These are phyloP conservation scores for Selaginella moellendorffii DNA, from an alignment of 75 land plant genomes.

Conservation along the genomic window DNA sequence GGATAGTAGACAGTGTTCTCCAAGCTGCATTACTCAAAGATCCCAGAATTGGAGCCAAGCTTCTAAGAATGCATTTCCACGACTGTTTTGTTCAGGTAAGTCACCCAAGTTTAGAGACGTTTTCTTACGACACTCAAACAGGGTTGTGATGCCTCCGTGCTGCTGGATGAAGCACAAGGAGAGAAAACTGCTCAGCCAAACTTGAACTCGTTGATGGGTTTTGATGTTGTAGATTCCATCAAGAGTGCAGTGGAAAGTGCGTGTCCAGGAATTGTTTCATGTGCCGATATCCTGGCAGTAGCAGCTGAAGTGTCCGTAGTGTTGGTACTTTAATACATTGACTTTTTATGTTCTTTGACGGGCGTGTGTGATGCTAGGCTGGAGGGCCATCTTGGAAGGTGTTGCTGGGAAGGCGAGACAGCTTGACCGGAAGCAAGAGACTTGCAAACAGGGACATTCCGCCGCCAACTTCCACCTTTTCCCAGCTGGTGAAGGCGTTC, in stretches of 20 bases:
- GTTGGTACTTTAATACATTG: not conserved
- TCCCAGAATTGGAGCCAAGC: not conserved
- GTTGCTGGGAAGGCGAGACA: conserved; percentile 1
- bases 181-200: not conserved
- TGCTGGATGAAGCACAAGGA: not conserved
- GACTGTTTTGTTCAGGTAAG: conserved; percentile 25
- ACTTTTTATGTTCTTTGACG: not conserved
- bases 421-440: conserved; percentile 1
- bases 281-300: not conserved
- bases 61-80: conserved; percentile 22
- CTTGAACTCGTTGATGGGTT: not conserved
- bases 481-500: conserved; percentile 5
- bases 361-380: not conserved
- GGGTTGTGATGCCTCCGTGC: not conserved
- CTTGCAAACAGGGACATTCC: conserved; percentile 9
- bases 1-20: not conserved
- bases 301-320: not conserved
- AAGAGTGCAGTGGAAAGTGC: not conserved
- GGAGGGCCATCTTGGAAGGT: not conserved
- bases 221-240: not conserved
- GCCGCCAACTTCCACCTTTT: not conserved
- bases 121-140: not conserved
- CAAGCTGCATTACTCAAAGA: not conserved
- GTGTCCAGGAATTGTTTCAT: not conserved
- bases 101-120: not conserved